Conservation (phyloP, 805 yeast genomes). For the Myxozyma kluyveri region DNA sequence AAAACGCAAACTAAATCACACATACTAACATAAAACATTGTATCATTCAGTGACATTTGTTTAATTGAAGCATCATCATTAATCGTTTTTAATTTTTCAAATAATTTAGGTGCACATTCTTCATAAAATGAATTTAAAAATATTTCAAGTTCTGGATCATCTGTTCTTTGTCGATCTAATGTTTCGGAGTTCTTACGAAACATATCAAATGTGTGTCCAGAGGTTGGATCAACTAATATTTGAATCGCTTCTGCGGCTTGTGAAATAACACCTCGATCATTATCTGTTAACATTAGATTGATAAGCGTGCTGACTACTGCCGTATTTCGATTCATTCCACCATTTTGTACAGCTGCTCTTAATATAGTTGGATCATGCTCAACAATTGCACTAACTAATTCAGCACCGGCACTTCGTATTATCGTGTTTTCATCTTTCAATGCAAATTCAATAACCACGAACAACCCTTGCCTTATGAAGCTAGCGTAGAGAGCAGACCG, state of each 20-base stretch:
- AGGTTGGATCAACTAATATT: constrained; percentile 61
- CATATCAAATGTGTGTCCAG: constrained; percentile 23
- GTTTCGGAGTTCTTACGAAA: constrained; percentile 16
- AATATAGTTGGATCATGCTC: constrained; percentile 65
- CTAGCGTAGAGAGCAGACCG: constrained; percentile 62
- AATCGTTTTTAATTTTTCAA: constrained; percentile 47
- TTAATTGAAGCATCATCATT: constrained; percentile 1
- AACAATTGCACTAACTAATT: constrained; percentile 71
- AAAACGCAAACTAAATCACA: constrained; percentile 73
- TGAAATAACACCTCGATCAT: constrained; percentile 67
- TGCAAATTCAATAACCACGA: constrained; percentile 69
- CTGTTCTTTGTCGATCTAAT: constrained; percentile 20
- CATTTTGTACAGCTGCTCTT: constrained; percentile 14
- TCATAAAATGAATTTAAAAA: constrained; percentile 62
- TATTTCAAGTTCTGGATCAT: constrained; percentile 26
- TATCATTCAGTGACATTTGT: constrained; percentile 8
- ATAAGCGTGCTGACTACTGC: constrained; percentile 45
- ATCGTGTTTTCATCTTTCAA: constrained; percentile 49
- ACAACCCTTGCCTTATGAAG: constrained; percentile 65
- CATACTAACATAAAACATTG: constrained; percentile 50
- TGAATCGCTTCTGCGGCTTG: constrained; percentile 84
- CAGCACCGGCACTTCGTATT: constrained; percentile 71
- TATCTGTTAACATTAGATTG: constrained; percentile 59
- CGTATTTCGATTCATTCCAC: neutral
- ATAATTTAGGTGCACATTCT: constrained; percentile 58